A percentile compares a stretch with the other conserved stretches of the same genome.
Conservation (phyloP, 352 stramenopile genomes). For the Aphanomyces stellatus region DNA sequence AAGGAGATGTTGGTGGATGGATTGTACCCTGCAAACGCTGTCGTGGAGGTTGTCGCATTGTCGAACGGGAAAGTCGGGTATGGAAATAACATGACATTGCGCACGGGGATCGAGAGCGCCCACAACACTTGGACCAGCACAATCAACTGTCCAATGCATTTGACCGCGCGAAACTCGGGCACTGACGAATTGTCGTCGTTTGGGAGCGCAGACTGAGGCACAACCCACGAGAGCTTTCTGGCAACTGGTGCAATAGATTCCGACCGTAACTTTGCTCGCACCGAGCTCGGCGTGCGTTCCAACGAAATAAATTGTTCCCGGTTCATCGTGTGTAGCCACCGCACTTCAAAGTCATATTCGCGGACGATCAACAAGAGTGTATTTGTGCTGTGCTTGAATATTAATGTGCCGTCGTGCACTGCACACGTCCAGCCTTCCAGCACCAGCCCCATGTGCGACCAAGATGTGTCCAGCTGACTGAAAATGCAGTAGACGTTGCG, state of each 20-base stretch:
- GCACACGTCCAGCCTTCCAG: background rate
- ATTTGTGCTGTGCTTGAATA: background rate
- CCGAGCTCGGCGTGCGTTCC: background rate
- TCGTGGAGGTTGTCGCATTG: background rate
- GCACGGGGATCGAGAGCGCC: conserved; percentile 29
- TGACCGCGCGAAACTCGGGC: background rate
- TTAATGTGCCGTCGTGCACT: background rate
- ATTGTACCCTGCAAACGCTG: conserved; percentile 7
- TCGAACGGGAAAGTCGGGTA: conserved; percentile 27
- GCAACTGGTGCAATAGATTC: background rate
- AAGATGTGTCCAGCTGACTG: background rate
- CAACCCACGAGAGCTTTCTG: too few relatives aligned
- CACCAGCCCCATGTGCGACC: background rate
- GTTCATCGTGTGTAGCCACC: background rate
- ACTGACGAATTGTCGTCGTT: too few relatives aligned
- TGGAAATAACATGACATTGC: conserved; percentile 33
- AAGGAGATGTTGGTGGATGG: conserved; percentile 2
- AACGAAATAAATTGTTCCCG: background rate
- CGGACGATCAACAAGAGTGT: background rate
- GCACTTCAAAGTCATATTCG: background rate
- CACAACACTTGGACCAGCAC: conserved; percentile 25
- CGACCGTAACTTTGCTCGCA: background rate
- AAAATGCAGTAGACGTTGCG: background rate
- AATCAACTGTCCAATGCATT: background rate
- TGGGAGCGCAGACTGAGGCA: too few relatives aligned